phyloP scores from a whole-genome alignment of 108 stramenopile species.

The Cyclostephanos tholiformis region DNA sequence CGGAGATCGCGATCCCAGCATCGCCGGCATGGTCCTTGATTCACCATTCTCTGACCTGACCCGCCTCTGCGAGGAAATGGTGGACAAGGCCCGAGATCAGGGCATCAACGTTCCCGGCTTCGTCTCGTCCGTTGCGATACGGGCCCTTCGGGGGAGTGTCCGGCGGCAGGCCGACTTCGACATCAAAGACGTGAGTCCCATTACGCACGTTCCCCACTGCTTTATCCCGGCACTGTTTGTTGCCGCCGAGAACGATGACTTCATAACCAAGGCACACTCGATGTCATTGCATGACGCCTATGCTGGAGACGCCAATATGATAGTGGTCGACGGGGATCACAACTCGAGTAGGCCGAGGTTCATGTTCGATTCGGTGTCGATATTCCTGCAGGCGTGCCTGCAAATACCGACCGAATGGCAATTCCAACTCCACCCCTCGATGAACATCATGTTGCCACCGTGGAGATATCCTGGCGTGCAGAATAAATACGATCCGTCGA shows the following conservation, averaged over 20 bases:
- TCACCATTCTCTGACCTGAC: slow-evolving; percentile 94
- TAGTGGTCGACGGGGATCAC: slow-evolving; percentile 97
- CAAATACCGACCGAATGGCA: slow-evolving; percentile 84
- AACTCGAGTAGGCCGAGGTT: slow-evolving; percentile 94
- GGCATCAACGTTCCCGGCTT: slow-evolving; percentile 83
- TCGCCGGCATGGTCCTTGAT: slow-evolving; percentile 97
- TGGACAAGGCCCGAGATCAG: slow-evolving; percentile 92
- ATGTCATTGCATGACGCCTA: slow-evolving; percentile 86
- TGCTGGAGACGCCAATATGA: slow-evolving; percentile 97
- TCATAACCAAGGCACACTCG: slow-evolving; percentile 88
- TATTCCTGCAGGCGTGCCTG: slow-evolving; percentile 91
- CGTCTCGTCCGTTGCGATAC: slow-evolving; percentile 76
- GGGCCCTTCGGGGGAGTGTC: slow-evolving; percentile 86
- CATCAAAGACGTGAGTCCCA: slow-evolving; percentile 87
- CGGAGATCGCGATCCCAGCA: slow-evolving; percentile 95
- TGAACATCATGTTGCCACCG: slow-evolving; percentile 86
- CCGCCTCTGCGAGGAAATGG: slow-evolving; percentile 95
- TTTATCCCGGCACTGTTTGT: slow-evolving; percentile 96
- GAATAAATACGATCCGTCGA: background rate
- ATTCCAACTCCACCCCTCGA: slow-evolving; percentile 71
- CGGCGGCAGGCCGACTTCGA: slow-evolving; percentile 92
- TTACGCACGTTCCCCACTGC: slow-evolving; percentile 87
- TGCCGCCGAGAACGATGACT: slow-evolving; percentile 94
- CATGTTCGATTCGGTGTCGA: slow-evolving; percentile 93
- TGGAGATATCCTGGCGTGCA: slow-evolving; percentile 67